phyloP scores from a whole-genome alignment of 1,284 basidiomycete genomes.

The Flammula alnicola region DNA sequence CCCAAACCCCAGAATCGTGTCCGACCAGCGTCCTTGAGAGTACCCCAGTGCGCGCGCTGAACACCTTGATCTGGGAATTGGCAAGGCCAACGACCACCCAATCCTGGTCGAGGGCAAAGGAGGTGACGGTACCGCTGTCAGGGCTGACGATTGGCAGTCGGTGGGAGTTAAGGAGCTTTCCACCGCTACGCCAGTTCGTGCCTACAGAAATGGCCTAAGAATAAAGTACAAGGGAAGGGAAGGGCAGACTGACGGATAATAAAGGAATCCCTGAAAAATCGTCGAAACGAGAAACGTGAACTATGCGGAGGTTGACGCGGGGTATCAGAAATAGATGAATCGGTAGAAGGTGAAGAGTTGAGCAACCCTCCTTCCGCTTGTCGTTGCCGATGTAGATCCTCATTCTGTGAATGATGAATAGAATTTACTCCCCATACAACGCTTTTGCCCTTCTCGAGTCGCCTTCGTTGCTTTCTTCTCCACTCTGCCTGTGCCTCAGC shows the following conservation, averaged over 20 bases:
- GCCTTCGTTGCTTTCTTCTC: conserved; percentile 4
- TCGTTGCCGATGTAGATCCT: neutral
- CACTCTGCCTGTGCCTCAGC: conserved; percentile 15
- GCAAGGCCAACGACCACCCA: conserved; percentile 93
- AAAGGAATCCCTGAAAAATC: conserved; percentile 81
- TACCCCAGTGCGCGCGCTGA: conserved; percentile 81
- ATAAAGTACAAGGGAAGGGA: neutral
- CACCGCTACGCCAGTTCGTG: conserved; percentile 86
- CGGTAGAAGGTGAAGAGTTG: neutral
- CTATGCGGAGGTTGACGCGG: conserved; percentile 8
- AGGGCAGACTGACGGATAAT: conserved; percentile 61
- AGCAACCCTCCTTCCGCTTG: neutral
- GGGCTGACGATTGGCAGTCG: conserved; percentile 56
- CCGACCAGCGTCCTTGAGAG: conserved; percentile 82
- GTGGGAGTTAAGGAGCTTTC: conserved; percentile 76
- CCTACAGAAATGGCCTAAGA: conserved; percentile 38
- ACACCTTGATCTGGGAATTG: conserved; percentile 88
- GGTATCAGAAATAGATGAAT: too few relatives aligned
- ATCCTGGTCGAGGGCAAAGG: conserved; percentile 82
- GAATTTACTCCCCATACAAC: too few relatives aligned
- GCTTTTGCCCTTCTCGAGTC: neutral
- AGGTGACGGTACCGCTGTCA: conserved; percentile 83
- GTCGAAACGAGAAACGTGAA: conserved; percentile 71
- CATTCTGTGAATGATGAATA: neutral
- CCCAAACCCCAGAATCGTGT: conserved; percentile 93